These are phyloP conservation scores for Narthecium ossifragum DNA, from an alignment of 106 monocot species.

Conservation along the genomic window DNA sequence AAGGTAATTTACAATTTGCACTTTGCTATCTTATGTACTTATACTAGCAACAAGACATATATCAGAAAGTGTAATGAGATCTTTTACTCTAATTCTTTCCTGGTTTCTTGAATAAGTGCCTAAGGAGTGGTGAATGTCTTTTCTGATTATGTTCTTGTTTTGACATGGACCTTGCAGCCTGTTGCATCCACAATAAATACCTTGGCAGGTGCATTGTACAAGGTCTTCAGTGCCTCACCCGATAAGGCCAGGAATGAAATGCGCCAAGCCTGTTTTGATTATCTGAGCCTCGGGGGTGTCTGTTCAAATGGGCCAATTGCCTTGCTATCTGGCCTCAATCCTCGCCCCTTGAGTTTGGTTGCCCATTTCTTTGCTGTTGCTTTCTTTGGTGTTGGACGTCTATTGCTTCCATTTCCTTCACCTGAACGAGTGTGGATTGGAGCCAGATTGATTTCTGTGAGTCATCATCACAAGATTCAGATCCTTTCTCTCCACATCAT, in stretches of 20 bases:
- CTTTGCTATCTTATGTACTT: no score
- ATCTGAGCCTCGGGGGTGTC: slow-evolving; percentile 80
- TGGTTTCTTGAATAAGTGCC: no score
- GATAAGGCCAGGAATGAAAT: slow-evolving; percentile 79
- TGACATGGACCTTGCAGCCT: slow-evolving; percentile 49
- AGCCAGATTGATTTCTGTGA: slow-evolving; percentile 62
- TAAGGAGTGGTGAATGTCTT: no score
- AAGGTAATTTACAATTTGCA: no score
- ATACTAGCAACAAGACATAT: no score
- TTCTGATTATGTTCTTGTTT: background rate
- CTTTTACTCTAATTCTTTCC: no score
- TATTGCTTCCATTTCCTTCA: slow-evolving; percentile 80
- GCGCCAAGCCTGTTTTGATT: slow-evolving; percentile 89
- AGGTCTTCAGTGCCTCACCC: slow-evolving; percentile 74
- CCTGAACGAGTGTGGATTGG: slow-evolving; percentile 73
- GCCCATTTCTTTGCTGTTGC: slow-evolving; percentile 93
- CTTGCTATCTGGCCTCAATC: slow-evolving; percentile 77
- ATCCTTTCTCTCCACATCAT: no score
- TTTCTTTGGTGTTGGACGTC: slow-evolving; percentile 81
- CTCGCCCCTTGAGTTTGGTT: slow-evolving; percentile 74
- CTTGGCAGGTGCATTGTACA: slow-evolving; percentile 81
- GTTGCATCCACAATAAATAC: slow-evolving; percentile 97
- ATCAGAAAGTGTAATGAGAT: no score
- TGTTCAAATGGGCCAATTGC: slow-evolving; percentile 71
- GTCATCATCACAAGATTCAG: no score